Conservation (phyloP, 2,329 filamentous ascomycete species). For the Exophiala bonariae region DNA sequence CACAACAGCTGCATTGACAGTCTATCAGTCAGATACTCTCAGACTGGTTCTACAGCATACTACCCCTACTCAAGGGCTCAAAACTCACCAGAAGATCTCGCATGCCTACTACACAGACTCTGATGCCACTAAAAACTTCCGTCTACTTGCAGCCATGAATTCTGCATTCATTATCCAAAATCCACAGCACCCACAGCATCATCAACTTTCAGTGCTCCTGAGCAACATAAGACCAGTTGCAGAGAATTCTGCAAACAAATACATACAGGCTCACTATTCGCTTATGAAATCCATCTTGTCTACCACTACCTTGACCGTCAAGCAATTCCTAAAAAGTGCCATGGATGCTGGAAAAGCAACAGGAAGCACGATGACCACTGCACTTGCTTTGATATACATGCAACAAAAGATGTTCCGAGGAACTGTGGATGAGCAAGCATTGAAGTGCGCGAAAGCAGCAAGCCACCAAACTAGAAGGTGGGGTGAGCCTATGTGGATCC, state of each 20-base stretch:
- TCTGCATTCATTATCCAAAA: slow-evolving; percentile 72
- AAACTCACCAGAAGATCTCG: slow-evolving; percentile 21
- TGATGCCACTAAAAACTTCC: slow-evolving; percentile 61
- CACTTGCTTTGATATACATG: slow-evolving; percentile 83
- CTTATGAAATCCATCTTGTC: slow-evolving; percentile 70
- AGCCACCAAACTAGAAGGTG: slow-evolving; percentile 67
- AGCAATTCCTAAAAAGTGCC: slow-evolving; percentile 73
- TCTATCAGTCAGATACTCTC: slow-evolving; percentile 66
- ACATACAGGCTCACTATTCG: slow-evolving; percentile 76
- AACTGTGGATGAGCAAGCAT: slow-evolving; percentile 75
- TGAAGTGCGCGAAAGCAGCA: slow-evolving; percentile 73
- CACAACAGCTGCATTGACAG: slow-evolving; percentile 64
- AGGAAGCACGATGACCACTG: slow-evolving; percentile 76
- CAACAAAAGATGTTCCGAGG: slow-evolving; percentile 77
- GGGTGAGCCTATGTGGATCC: slow-evolving; percentile 74
- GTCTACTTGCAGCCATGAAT: slow-evolving; percentile 65
- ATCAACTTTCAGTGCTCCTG: slow-evolving; percentile 61
- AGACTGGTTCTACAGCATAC: slow-evolving; percentile 42
- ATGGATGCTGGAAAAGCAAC: slow-evolving; percentile 68
- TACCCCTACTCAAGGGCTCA: slow-evolving; percentile 21
- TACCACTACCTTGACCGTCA: slow-evolving; percentile 70
- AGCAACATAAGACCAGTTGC: slow-evolving; percentile 68
- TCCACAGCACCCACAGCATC: slow-evolving; percentile 56
- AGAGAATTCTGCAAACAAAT: slow-evolving; percentile 66
- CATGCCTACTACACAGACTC: slow-evolving; percentile 14